A percentile compares a stretch with the other conserved stretches of the same genome.
Conservation (phyloP, 1,139 yeast species). For the Magnusiomyces sp. region DNA sequence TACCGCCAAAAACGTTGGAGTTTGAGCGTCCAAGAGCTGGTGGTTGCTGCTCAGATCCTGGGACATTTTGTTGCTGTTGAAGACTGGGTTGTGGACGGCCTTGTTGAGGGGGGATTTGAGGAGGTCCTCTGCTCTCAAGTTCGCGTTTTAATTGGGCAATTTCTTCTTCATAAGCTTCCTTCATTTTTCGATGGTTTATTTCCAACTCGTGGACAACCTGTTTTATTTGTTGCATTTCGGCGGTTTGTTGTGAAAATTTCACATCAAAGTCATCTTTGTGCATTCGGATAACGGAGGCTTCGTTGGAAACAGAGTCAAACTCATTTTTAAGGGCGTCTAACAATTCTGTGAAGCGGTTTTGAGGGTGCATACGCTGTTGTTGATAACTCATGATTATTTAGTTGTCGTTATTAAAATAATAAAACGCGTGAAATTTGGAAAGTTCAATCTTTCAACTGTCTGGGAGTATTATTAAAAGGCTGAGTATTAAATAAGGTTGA, state of each 20-base stretch:
- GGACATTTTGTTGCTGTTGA: slow-evolving; percentile 21
- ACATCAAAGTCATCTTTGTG: slow-evolving; percentile 92
- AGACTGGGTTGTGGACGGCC: slow-evolving; percentile 13
- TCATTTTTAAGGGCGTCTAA: slow-evolving; percentile 90
- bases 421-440: too few species aligned
- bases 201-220: slow-evolving; percentile 92
- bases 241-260: slow-evolving; percentile 84
- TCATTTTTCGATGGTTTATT: slow-evolving; percentile 88
- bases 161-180: slow-evolving; percentile 93
- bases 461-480: too few species aligned
- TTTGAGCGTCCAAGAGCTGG: slow-evolving; percentile 28
- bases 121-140: slow-evolving; percentile 48
- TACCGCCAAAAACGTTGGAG: slow-evolving; percentile 28
- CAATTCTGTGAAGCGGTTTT: slow-evolving; percentile 55
- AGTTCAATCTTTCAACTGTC: too few species aligned
- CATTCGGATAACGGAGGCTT: slow-evolving; percentile 77
- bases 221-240: slow-evolving; percentile 90
- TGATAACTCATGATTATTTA: slow-evolving; percentile 12
- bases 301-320: slow-evolving; percentile 77
- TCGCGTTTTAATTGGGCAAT: slow-evolving; percentile 78
- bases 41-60: slow-evolving; percentile 18
- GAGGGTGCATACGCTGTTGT: slow-evolving; percentile 16
- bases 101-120: slow-evolving; percentile 13
- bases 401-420: background rate
- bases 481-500: too few species aligned